A percentile compares a stretch with the other conserved stretches of the same genome.
Evolutionary conservation across 2,329 filamentous ascomycete species (phyloP).

Genomic region (Pseudofabraea citricarpa): DNA sequence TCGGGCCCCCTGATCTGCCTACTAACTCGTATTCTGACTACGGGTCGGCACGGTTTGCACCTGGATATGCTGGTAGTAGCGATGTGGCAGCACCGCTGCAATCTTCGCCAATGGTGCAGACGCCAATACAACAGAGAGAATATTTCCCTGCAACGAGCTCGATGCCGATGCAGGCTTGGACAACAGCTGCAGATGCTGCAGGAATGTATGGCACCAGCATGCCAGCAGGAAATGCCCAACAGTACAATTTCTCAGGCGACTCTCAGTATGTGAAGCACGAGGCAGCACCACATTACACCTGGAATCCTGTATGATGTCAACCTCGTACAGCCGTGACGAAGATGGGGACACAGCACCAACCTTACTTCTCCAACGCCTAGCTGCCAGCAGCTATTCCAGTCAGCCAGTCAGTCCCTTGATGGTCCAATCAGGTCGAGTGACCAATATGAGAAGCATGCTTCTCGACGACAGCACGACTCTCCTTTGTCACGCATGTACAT

Average conservation of each 20-base stretch:
- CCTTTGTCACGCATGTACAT: no score
- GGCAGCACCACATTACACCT: slow-evolving; percentile 19
- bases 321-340: not conserved
- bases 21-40: slow-evolving; percentile 18
- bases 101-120: not conserved
- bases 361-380: not conserved
- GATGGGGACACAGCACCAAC: not conserved
- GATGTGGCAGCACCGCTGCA: not conserved
- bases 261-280: slow-evolving; percentile 19
- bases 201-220: slow-evolving; percentile 6
- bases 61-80: slow-evolving; percentile 11
- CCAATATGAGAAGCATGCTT: no score
- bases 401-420: no score
- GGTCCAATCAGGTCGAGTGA: no score
- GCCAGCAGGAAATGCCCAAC: slow-evolving; percentile 9
- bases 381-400: no score
- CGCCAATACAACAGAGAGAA: not conserved
- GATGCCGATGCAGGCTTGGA: slow-evolving; percentile 4
- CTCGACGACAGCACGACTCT: no score
- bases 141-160: slow-evolving; percentile 1
- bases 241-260: slow-evolving; percentile 20
- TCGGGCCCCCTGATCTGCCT: slow-evolving; percentile 19
- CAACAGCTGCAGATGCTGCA: not conserved
- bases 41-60: slow-evolving; percentile 13
- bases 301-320: slow-evolving; percentile 16